Conservation (phyloP, 2,329 filamentous ascomycete species). For the Fusarium albosuccineum region DNA sequence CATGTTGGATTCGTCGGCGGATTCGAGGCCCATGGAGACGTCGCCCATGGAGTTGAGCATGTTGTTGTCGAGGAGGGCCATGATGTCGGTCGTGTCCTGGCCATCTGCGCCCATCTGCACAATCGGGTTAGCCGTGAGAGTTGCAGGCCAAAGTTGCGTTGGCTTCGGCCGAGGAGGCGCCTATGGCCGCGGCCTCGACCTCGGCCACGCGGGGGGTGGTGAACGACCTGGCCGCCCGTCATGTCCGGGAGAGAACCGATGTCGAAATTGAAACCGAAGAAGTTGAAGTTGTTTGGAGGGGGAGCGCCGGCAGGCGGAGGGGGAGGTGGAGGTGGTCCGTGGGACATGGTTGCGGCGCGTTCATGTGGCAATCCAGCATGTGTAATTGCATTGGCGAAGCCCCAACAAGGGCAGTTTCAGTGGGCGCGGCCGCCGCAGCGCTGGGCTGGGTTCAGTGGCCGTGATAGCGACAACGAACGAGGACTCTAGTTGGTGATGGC, state of each 20-base stretch:
- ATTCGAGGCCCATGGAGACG: conserved; percentile 60
- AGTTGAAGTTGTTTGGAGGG: conserved; percentile 45
- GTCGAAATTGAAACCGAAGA: conserved; percentile 54
- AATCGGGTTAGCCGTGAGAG: conserved; percentile 38
- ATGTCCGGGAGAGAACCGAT: conserved; percentile 47
- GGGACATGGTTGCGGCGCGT: conserved; percentile 50
- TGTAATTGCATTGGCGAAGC: conserved; percentile 47
- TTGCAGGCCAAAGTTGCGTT: conserved; percentile 35
- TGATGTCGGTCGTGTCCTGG: conserved; percentile 55
- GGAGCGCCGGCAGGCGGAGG: conserved; percentile 45
- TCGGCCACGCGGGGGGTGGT: conserved; percentile 27
- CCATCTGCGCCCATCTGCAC: conserved; percentile 45
- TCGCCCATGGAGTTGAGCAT: conserved; percentile 55
- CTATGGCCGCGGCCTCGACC: conserved; percentile 30
- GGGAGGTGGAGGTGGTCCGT: conserved; percentile 52
- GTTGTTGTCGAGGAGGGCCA: conserved; percentile 59
- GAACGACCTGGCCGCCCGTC: conserved; percentile 43
- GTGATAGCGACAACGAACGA: conserved; percentile 7
- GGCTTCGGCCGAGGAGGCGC: conserved; percentile 20
- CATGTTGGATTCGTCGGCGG: conserved; percentile 47
- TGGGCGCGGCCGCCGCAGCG: conserved; percentile 17
- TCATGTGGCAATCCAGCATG: conserved; percentile 40
- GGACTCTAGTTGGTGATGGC: conserved; percentile 17
- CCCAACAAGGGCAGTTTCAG: conserved; percentile 27
- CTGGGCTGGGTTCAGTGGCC: conserved; percentile 24